phyloP scores from a whole-genome alignment of 225 moss, liverwort and hornwort genomes.

The Sphagnum tenellum region DNA sequence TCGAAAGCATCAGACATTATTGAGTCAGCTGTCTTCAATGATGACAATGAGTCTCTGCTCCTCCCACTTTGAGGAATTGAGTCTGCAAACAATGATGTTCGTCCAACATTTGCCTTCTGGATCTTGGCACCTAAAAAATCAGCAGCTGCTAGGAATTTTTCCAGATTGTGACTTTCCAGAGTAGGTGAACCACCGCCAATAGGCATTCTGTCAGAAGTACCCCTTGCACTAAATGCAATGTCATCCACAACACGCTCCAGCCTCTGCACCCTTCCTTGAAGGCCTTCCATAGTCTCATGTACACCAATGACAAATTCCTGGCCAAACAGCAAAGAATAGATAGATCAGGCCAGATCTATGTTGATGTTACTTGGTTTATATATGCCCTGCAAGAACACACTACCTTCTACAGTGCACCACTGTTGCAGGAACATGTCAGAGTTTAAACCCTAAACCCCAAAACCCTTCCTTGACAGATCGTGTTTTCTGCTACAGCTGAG shows the following conservation, averaged over 20 bases:
- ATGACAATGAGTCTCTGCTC: conserved; percentile 9
- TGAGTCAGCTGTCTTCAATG: conserved; percentile 30
- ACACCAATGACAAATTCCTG: conserved; percentile 74
- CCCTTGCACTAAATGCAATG: conserved; percentile 29
- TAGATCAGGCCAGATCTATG: no score
- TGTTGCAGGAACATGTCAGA: no score
- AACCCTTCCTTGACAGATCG: no score
- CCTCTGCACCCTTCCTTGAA: conserved; percentile 62
- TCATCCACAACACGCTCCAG: conserved; percentile 46
- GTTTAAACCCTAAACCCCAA: no score
- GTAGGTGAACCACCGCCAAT: conserved; percentile 23
- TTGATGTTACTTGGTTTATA: no score
- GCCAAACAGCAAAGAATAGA: not conserved
- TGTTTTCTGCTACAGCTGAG: no score
- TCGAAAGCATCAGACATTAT: conserved; percentile 10
- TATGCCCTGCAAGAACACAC: no score
- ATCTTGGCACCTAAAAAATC: conserved; percentile 42
- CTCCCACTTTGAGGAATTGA: conserved; percentile 4
- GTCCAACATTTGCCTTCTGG: conserved; percentile 13
- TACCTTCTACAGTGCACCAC: no score
- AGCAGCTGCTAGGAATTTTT: conserved; percentile 40
- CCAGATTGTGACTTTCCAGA: conserved; percentile 35
- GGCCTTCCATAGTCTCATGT: conserved; percentile 59
- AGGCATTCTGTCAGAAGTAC: conserved; percentile 27
- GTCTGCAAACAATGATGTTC: not conserved